Evolutionary conservation across 257 asterid species (phyloP), one percentile per base, ranked within the genome.

Genomic region (Nicotiana sylvestris): DNA sequence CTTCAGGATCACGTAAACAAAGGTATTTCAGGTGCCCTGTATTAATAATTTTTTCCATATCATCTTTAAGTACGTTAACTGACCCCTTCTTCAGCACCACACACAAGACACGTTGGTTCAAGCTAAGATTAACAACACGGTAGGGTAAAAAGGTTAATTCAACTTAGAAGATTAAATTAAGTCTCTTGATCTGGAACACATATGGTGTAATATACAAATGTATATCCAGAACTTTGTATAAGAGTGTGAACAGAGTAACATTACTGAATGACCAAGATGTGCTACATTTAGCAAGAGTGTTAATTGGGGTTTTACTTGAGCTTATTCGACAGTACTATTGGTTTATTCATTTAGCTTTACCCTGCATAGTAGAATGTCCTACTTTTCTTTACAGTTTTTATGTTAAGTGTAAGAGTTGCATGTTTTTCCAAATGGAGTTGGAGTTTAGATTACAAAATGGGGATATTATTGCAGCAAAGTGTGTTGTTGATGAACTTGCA

Each of bases 401-500:
- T 0, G 62, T 21, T 60, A 35, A 62, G 6, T 25, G 58, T 12
- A 53, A 53, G 18, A 53, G 5, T 46, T 27, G 0, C 0, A 0
- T 46, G 79, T 1, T 72, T 72, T 9, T 39, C 61, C 0, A 15
- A 0, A 0, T 64, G 76, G 18, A 80, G 39, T 46, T 80, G 25
- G 21, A 15, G 62, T 15, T 21, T 18, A 46, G 65, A 64, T 65
- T 46, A 43, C 64, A 0, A 39, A 58, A 16, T 80, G 67, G 2
- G 13, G 62, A 65, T 81, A 4, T 43, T 81, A 55, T 88, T 85
- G 86, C 94, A 95, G 98, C 88, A 6, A 86, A 86, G 85, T 39
- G 32, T 85, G 82, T 91, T 16, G 58, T 91, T 77, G 80, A 84
- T 72, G 98, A 91, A 70, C 93, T 95, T 58, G 89, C 88, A 81